phyloP scores from a whole-genome alignment of 306 rosid species.

The Trifolium subterraneum region DNA sequence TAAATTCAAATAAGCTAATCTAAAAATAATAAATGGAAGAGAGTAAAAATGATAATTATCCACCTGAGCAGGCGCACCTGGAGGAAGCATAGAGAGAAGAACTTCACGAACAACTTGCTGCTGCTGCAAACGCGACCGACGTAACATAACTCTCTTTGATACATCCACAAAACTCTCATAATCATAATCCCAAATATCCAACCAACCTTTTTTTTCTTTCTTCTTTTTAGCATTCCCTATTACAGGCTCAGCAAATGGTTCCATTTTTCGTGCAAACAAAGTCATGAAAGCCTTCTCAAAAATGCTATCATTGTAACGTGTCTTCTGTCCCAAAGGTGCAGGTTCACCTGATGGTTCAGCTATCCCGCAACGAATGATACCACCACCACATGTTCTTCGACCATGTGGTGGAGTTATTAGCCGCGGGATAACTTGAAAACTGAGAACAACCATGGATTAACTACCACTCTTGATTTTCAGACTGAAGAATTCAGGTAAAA shows the following conservation, averaged over 20 bases:
- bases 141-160: constrained; percentile 82
- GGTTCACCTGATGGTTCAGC: constrained; percentile 84
- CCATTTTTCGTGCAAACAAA: constrained; percentile 85
- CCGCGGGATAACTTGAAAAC: constrained; percentile 44
- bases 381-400: background rate
- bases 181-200: constrained; percentile 61
- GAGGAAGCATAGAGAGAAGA: constrained; percentile 94
- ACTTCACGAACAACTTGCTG: constrained; percentile 87
- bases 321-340: constrained; percentile 82
- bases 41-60: background rate
- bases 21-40: background rate
- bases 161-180: constrained; percentile 88
- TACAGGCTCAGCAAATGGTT: constrained; percentile 50
- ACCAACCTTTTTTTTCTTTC: constrained; percentile 48
- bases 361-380: constrained; percentile 65
- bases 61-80: constrained; percentile 99
- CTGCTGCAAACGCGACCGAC: constrained; percentile 79
- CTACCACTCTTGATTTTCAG: background rate
- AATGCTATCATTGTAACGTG: constrained; percentile 74
- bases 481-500: background rate
- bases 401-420: constrained; percentile 23
- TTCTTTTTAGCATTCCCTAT: constrained; percentile 25
- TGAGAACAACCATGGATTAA: constrained; percentile 23
- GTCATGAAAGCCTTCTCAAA: constrained; percentile 82
- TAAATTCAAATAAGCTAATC: background rate